phyloP scores from a whole-genome alignment of 805 yeast genomes.

The Cyberlindnera bimundalis region DNA sequence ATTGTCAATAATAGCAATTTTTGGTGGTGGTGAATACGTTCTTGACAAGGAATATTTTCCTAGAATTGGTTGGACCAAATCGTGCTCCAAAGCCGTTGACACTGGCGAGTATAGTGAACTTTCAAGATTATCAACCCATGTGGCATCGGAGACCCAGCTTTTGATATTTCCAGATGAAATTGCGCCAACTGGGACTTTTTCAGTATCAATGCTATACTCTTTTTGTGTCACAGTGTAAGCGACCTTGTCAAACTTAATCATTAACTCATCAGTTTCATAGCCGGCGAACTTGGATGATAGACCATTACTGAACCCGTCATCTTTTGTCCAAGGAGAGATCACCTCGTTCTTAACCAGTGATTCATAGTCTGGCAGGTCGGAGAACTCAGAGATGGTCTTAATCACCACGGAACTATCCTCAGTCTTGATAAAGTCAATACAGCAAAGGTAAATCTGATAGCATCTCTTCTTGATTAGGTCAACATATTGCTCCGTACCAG shows the following conservation, averaged over 20 bases:
- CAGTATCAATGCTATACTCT: conserved; percentile 21
- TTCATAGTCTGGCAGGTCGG: conserved; percentile 34
- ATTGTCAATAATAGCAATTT: conserved; percentile 61
- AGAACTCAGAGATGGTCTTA: conserved; percentile 38
- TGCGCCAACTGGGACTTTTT: conserved; percentile 21
- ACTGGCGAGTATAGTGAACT: conserved; percentile 35
- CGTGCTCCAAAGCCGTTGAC: conserved; percentile 39
- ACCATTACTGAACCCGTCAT: conserved; percentile 49
- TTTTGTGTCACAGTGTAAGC: conserved; percentile 4
- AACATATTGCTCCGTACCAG: conserved; percentile 2
- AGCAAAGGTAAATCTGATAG: conserved; percentile 41
- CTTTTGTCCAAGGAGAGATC: conserved; percentile 20
- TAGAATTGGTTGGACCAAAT: conserved; percentile 32
- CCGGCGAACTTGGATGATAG: conserved; percentile 45
- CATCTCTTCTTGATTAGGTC: conserved; percentile 41
- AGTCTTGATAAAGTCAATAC: conserved; percentile 24
- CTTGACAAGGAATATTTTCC: conserved; percentile 33
- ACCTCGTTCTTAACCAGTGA: conserved; percentile 14
- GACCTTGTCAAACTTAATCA: conserved; percentile 25
- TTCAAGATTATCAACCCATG: conserved; percentile 37
- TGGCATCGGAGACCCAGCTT: conserved; percentile 29
- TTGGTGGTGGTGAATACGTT: conserved; percentile 39
- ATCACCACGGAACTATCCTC: conserved; percentile 32
- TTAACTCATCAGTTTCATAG: conserved; percentile 36
- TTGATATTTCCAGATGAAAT: conserved; percentile 32